Percentiles rank a stretch among this genome's conserved stretches.
Conservation (phyloP, 805 yeast species). For the Saccharomycopsis babjevae region DNA sequence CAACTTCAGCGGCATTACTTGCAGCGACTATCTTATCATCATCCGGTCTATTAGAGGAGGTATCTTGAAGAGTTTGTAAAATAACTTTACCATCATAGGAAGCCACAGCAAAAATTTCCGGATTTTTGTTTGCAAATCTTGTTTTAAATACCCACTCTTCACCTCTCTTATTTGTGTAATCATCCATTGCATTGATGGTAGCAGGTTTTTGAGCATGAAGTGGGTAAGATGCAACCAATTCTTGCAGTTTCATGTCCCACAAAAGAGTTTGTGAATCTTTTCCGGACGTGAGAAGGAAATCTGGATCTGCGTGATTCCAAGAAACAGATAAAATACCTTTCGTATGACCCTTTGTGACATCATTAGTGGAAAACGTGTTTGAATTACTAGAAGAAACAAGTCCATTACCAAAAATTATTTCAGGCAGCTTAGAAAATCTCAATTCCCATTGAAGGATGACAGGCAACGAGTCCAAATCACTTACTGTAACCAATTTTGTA, state of each 20-base stretch:
- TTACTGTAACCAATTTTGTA: constrained; percentile 80
- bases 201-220: constrained; percentile 9
- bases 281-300: constrained; percentile 78
- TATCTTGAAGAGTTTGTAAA: constrained; percentile 83
- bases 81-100: constrained; percentile 77
- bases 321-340: constrained; percentile 85
- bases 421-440: constrained; percentile 89
- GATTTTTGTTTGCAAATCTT: constrained; percentile 76
- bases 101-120: constrained; percentile 83
- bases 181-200: constrained; percentile 17
- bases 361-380: constrained; percentile 22
- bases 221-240: constrained; percentile 76
- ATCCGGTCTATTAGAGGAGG: constrained; percentile 33
- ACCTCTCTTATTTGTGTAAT: constrained; percentile 33
- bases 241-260: constrained; percentile 82
- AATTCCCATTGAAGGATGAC: constrained; percentile 86
- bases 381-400: not conserved
- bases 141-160: constrained; percentile 92
- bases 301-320: constrained; percentile 83
- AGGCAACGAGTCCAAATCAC: constrained; percentile 72
- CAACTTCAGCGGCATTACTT: not conserved
- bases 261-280: constrained; percentile 78
- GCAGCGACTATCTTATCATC: constrained; percentile 20
- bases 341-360: constrained; percentile 61
- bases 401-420: constrained; percentile 24